These are phyloP conservation scores for Botrytis fragariae DNA, from an alignment of 2,329 filamentous ascomycete genomes.

Conservation along the genomic window DNA sequence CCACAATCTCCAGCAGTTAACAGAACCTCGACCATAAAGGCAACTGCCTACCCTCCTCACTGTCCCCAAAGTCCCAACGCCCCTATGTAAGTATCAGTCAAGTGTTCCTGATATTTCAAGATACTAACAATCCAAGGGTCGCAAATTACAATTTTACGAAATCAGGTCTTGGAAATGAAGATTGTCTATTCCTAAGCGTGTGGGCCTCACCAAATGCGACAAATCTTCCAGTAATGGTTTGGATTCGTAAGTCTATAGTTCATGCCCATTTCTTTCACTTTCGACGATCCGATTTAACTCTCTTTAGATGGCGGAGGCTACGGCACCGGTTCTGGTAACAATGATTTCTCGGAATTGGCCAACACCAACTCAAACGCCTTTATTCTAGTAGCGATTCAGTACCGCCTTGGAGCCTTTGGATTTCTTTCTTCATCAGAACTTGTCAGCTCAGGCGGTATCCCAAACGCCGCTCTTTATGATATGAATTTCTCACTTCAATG, in stretches of 20 bases:
- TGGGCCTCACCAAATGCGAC: slow-evolving; percentile 42
- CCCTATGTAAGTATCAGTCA: slow-evolving; percentile 5
- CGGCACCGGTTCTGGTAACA: slow-evolving; percentile 35
- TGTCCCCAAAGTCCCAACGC: slow-evolving; percentile 39
- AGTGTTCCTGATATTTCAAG: background rate
- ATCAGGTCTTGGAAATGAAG: slow-evolving; percentile 34
- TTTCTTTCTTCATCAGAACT: slow-evolving; percentile 62
- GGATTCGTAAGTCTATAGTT: slow-evolving; percentile 37
- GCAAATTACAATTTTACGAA: slow-evolving; percentile 22
- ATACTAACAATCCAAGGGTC: background rate
- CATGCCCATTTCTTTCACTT: background rate
- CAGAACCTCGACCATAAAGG: slow-evolving; percentile 29
- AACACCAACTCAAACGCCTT: slow-evolving; percentile 48
- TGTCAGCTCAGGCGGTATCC: slow-evolving; percentile 50
- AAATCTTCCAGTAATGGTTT: slow-evolving; percentile 42
- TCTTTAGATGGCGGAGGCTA: slow-evolving; percentile 39
- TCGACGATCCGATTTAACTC: slow-evolving; percentile 35
- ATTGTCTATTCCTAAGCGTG: slow-evolving; percentile 42
- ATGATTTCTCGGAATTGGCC: slow-evolving; percentile 43
- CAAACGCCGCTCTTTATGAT: slow-evolving; percentile 64
- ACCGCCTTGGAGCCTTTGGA: slow-evolving; percentile 65
- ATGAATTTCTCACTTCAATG: slow-evolving; percentile 58
- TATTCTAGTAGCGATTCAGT: slow-evolving; percentile 59
- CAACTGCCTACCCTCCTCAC: slow-evolving; percentile 33
- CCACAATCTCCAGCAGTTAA: slow-evolving; percentile 31